These are phyloP conservation scores for Podospora pseudocomata DNA, from an alignment of 495 filamentous ascomycete species.

Conservation along the genomic window DNA sequence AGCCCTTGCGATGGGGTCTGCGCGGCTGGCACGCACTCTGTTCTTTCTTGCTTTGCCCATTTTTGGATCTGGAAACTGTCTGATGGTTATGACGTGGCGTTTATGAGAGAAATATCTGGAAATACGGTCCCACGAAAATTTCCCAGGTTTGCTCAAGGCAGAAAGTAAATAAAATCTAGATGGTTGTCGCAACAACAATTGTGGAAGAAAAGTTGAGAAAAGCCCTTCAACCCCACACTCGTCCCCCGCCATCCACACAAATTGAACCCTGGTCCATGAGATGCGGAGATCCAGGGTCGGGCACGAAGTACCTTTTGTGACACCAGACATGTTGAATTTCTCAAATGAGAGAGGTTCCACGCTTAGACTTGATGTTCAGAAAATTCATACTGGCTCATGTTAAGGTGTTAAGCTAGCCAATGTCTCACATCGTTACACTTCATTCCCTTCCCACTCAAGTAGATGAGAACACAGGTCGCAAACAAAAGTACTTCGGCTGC, in stretches of 20 bases:
- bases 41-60: slow-evolving; percentile 47
- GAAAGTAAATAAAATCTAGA: background rate
- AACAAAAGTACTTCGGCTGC: background rate
- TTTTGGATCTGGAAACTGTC: background rate
- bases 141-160: background rate
- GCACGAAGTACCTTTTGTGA: background rate
- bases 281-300: background rate
- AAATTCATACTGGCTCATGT: background rate
- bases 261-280: background rate
- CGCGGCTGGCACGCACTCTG: slow-evolving; percentile 36
- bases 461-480: background rate
- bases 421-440: background rate
- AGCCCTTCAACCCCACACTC: background rate
- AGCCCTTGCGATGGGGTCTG: slow-evolving; percentile 47
- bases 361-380: background rate
- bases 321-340: background rate
- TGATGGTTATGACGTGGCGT: background rate
- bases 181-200: background rate
- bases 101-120: background rate
- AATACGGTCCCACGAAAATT: background rate
- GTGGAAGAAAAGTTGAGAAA: background rate
- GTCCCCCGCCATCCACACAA: background rate
- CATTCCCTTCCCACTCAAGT: background rate
- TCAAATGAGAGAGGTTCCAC: background rate
- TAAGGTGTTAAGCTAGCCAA: background rate